Conservation (phyloP, 2,329 filamentous ascomycete genomes). For the Colletotrichum sp. region DNA sequence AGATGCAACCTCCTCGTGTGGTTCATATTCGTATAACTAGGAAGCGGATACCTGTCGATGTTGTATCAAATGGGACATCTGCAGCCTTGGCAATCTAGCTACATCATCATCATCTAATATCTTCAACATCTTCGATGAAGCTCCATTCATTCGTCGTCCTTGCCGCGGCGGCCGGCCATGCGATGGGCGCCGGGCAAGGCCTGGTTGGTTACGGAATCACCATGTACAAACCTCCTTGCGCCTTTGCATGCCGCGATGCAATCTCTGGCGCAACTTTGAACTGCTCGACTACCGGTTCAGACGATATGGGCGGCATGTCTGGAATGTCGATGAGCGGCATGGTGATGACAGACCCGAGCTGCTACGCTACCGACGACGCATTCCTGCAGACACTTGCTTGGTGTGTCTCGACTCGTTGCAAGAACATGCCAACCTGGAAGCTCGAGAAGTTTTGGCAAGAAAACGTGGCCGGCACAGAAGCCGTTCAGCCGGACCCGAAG, state of each 20-base stretch:
- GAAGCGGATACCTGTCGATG: not conserved
- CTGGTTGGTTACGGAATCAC: not conserved
- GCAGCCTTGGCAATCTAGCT: not conserved
- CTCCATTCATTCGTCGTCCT: not conserved
- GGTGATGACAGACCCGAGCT: conserved; percentile 19
- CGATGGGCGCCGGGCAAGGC: not conserved
- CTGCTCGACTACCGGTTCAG: not conserved
- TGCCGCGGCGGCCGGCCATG: not conserved
- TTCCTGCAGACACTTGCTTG: conserved; percentile 28
- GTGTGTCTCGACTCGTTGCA: conserved; percentile 29
- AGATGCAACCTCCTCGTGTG: not conserved
- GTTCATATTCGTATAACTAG: not conserved
- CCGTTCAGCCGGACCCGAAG: conserved; percentile 15
- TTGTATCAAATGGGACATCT: not conserved
- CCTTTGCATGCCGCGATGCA: conserved; percentile 37
- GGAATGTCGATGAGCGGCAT: not conserved
- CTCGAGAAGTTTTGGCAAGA: conserved; percentile 26
- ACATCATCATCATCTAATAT: not conserved
- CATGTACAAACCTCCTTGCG: conserved; percentile 39
- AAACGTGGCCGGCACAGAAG: conserved; percentile 15
- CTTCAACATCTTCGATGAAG: not conserved
- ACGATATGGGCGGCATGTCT: not conserved
- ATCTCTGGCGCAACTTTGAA: conserved; percentile 25
- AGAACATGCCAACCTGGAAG: conserved; percentile 3
- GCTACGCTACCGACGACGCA: conserved; percentile 27